These are phyloP conservation scores for Erysimum cheiranthoides DNA, from an alignment of 345 rosid species.

Conservation along the genomic window DNA sequence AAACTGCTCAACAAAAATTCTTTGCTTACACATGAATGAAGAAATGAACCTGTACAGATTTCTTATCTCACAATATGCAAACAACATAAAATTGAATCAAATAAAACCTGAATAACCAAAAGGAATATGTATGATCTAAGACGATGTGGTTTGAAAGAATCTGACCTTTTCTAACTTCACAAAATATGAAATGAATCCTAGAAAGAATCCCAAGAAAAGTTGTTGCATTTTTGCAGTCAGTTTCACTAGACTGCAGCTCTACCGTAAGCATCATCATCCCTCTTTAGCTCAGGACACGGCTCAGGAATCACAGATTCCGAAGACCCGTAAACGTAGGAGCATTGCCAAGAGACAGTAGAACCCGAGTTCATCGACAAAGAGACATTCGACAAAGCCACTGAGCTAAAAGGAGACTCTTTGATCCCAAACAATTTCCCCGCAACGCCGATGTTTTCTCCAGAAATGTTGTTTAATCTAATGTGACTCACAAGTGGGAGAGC, in stretches of 20 bases:
- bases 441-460: constrained; percentile 48
- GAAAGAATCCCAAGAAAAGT: constrained; percentile 57
- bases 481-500: constrained; percentile 55
- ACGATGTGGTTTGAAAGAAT: constrained; percentile 38
- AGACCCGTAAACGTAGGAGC: constrained; percentile 51
- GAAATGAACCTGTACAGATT: constrained; percentile 77
- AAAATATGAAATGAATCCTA: constrained; percentile 39
- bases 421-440: constrained; percentile 57
- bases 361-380: constrained; percentile 47
- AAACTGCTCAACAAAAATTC: constrained; percentile 43
- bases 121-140: constrained; percentile 12
- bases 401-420: constrained; percentile 54
- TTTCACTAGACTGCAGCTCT: constrained; percentile 54
- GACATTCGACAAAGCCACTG: constrained; percentile 54
- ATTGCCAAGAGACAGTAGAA: constrained; percentile 47
- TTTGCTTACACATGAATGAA: constrained; percentile 81
- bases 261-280: constrained; percentile 43
- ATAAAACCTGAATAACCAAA: constrained; percentile 24
- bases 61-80: constrained; percentile 50
- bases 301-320: constrained; percentile 48
- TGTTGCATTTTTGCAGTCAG: background rate
- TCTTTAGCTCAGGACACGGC: constrained; percentile 52
- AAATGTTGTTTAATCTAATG: constrained; percentile 51
- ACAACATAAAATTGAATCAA: constrained; percentile 1
- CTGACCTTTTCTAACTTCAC: constrained; percentile 52